Conservation (phyloP, 345 rosid species). For the Linum trigynum region DNA sequence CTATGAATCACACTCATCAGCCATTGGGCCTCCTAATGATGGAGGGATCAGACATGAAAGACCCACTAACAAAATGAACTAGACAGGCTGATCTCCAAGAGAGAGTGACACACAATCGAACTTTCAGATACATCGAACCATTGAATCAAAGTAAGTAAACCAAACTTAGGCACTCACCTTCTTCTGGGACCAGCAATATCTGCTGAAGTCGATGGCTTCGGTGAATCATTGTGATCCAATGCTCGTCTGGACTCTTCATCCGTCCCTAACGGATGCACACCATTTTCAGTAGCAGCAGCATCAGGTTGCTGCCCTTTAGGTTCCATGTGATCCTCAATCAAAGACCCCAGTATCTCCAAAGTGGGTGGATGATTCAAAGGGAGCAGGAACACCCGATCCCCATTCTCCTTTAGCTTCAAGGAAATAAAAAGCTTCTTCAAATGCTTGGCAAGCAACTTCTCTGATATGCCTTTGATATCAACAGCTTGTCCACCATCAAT, state of each 20-base stretch:
- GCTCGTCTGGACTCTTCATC: conserved; percentile 19
- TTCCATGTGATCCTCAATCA: conserved; percentile 36
- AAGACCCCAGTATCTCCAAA: conserved; percentile 47
- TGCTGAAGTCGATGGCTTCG: conserved; percentile 23
- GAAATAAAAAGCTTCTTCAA: conserved; percentile 64
- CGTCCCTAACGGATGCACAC: conserved; percentile 13
- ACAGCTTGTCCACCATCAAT: conserved; percentile 93
- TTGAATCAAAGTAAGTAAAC: not conserved
- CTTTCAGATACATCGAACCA: not conserved
- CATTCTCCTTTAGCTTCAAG: conserved; percentile 51
- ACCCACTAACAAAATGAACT: not conserved
- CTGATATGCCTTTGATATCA: conserved; percentile 72
- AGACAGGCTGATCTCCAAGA: not conserved
- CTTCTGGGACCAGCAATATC: conserved; percentile 47
- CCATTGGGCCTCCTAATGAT: not conserved
- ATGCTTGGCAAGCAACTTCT: conserved; percentile 46
- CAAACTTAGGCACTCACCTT: conserved; percentile 35
- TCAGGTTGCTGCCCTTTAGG: conserved; percentile 23
- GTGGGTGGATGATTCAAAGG: conserved; percentile 43
- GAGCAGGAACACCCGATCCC: conserved; percentile 58
- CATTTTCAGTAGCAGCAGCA: conserved; percentile 22
- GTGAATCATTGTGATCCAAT: conserved; percentile 21
- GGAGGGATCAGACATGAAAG: not conserved
- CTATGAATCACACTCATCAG: too few relatives aligned
- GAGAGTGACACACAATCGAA: not conserved